Conservation (phyloP, 2,329 filamentous ascomycete species). For the Zymoseptoria pseudotritici region DNA sequence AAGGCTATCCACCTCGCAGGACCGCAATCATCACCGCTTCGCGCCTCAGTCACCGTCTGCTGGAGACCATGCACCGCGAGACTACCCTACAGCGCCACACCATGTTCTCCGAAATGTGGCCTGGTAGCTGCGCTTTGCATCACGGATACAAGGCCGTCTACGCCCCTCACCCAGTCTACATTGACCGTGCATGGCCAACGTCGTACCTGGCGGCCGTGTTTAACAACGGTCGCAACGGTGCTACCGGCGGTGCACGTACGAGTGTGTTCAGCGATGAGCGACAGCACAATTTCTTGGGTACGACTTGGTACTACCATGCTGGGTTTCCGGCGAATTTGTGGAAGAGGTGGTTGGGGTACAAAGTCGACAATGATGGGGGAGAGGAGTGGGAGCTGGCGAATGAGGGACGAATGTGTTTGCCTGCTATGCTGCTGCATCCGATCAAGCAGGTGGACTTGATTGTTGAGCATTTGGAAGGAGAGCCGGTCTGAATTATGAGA, state of each 20-base stretch:
- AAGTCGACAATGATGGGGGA: constrained; percentile 45
- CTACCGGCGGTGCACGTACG: constrained; percentile 42
- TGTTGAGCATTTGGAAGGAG: constrained; percentile 33
- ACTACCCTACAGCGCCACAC: constrained; percentile 59
- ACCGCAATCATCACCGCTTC: constrained; percentile 65
- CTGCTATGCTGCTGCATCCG: constrained; percentile 42
- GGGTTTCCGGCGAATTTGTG: constrained; percentile 48
- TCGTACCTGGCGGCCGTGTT: constrained; percentile 48
- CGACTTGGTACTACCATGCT: constrained; percentile 49
- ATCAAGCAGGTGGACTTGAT: constrained; percentile 45
- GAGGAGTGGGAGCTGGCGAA: constrained; percentile 35
- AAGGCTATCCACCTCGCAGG: constrained; percentile 56
- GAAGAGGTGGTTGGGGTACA: constrained; percentile 49
- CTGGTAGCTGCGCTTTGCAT: constrained; percentile 61
- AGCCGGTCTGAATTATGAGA: constrained; percentile 1
- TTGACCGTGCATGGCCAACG: constrained; percentile 50
- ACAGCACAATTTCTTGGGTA: constrained; percentile 48
- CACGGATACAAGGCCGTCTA: constrained; percentile 73
- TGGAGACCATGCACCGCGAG: constrained; percentile 68
- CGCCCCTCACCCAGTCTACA: constrained; percentile 50
- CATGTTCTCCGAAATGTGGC: constrained; percentile 78
- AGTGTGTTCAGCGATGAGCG: constrained; percentile 44
- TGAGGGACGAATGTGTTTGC: constrained; percentile 45
- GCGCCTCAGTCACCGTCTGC: constrained; percentile 58
- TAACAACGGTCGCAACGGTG: constrained; percentile 48